Evolutionary conservation across 2,329 filamentous ascomycete species (phyloP).

Genomic region (Ilyonectria mors-panacis): DNA sequence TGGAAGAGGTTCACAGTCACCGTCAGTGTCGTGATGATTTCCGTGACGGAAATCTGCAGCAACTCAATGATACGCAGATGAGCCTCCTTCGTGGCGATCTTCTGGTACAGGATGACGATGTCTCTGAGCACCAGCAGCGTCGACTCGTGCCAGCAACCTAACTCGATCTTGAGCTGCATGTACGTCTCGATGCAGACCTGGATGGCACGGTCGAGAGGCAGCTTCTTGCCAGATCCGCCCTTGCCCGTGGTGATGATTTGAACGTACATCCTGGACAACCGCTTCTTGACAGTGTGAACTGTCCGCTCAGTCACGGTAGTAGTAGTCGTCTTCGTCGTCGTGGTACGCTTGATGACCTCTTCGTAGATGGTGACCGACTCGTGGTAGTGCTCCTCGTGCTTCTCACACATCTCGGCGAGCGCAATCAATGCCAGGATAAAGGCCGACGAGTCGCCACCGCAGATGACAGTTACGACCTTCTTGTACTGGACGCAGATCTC

Average conservation of each 20-base stretch:
- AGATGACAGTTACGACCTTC: conserved; percentile 59
- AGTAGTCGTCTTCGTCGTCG: conserved; percentile 53
- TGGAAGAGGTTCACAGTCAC: conserved; percentile 63
- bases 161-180: conserved; percentile 57
- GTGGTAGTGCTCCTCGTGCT: conserved; percentile 58
- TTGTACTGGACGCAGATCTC: conserved; percentile 64
- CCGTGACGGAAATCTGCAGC: conserved; percentile 57
- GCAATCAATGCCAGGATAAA: conserved; percentile 53
- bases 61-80: conserved; percentile 55
- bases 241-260: conserved; percentile 56
- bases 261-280: conserved; percentile 63
- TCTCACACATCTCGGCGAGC: conserved; percentile 63
- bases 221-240: conserved; percentile 51
- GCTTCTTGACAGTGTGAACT: conserved; percentile 63
- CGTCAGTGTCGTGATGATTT: conserved; percentile 55
- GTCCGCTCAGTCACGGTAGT: conserved; percentile 50
- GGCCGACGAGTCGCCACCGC: conserved; percentile 48
- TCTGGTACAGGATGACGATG: conserved; percentile 59
- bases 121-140: conserved; percentile 61
- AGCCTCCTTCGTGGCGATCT: conserved; percentile 55
- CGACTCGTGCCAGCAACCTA: conserved; percentile 62
- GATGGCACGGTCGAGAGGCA: conserved; percentile 55
- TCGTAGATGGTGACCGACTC: conserved; percentile 63
- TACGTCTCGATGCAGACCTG: conserved; percentile 58
- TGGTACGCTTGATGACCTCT: conserved; percentile 57